Base-by-base conservation (phyloP, 805 yeast genomes). In the Teunomyces pallodes region DNA sequence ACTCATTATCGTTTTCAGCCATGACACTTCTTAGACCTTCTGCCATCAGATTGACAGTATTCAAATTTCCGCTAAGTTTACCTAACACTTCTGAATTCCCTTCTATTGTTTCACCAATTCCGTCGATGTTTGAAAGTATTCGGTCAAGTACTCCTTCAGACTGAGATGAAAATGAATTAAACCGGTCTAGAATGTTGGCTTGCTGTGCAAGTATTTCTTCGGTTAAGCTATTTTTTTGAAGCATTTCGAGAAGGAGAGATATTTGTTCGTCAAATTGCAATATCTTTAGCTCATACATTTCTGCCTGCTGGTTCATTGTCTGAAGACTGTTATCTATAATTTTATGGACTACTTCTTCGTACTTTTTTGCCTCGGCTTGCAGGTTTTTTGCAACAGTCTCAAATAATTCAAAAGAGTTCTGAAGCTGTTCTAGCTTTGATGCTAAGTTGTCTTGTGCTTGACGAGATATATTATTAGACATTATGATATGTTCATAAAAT, bases 401-500 rank as follows among this genome's bases (percentile, higher is more conserved):
- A 10, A 38, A 13, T 8, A 38, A 9, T 9, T 3, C 30, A n/a
- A 38, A 38, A 7, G 41, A 24, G 3, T 13, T 26, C 13, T 38
- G 41, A 26, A 38, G 41, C 13, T 38, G 30, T 38, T 38, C 41
- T 20, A 38, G 28, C n/a, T 38, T 38, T 12, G 41, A 24, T 12
- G 41, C 41, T 12, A 38, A 38, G n/a, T 38, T 17, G 12, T 38
- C 17, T 7, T 38, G 41, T 12, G 26, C 30, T 5, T 20, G 41
- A 8, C 41, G 30, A 12, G 41, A 38, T 9, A 38, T 9, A n/a
- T 38, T 10, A 5, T 12, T 38, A 3, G 41, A 38, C 1, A 24
- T n/a, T n/a, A 13, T 5, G 13, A 38, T 38, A 8, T 38, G 29
- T 14, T 26, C 17, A 13, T 38, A 38, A 20, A 64, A 55, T 32